These are phyloP conservation scores for Mortierella sp. DNA, from an alignment of 371 early-diverging fungal genomes.

Conservation along the genomic window DNA sequence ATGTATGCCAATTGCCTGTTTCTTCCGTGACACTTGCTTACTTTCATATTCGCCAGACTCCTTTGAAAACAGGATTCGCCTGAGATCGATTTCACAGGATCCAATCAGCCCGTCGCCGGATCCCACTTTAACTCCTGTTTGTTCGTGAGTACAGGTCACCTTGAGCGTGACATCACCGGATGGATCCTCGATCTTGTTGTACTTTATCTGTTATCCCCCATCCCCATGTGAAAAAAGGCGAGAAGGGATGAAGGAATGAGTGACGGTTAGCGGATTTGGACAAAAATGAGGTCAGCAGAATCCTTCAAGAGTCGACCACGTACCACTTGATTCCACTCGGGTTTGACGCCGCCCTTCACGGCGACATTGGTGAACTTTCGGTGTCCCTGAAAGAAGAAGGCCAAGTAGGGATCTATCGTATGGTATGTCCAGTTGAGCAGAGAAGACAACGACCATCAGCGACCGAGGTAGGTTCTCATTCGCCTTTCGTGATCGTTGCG, in stretches of 20 bases:
- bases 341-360: slow-evolving; percentile 42
- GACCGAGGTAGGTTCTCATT: no score
- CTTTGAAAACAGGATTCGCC: slow-evolving; percentile 17
- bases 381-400: slow-evolving; percentile 34
- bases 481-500: no score
- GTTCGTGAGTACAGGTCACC: slow-evolving; percentile 35
- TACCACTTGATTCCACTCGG: slow-evolving; percentile 49
- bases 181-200: slow-evolving; percentile 18
- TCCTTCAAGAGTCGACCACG: not conserved
- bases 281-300: no score
- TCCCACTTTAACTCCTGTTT: slow-evolving; percentile 39
- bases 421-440: not conserved
- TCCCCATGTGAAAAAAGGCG: not conserved
- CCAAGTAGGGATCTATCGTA: slow-evolving; percentile 37
- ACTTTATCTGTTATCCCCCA: slow-evolving; percentile 32
- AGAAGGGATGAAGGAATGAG: not conserved
- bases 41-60: slow-evolving; percentile 18
- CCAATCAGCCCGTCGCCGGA: slow-evolving; percentile 43
- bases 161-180: slow-evolving; percentile 24
- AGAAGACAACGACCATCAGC: no score
- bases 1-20: not conserved
- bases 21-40: slow-evolving; percentile 1
- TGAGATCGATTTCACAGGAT: slow-evolving; percentile 40
- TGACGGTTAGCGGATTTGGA: no score
- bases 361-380: slow-evolving; percentile 48